These are phyloP conservation scores for Pouteria campechiana DNA, from an alignment of 179 eudicot species.

Conservation along the genomic window DNA sequence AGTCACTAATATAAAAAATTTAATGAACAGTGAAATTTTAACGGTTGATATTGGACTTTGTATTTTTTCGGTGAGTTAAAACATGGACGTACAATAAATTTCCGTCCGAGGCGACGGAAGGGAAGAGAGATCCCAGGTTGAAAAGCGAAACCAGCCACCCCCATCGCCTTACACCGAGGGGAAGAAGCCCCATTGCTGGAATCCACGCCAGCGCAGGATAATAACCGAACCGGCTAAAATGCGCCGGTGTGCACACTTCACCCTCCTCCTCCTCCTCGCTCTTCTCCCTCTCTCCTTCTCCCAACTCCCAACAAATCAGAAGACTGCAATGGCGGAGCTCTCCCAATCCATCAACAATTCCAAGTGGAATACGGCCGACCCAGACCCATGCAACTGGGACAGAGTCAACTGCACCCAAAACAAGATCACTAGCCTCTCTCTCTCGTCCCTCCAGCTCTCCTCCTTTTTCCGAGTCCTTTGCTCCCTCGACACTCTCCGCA, in stretches of 20 bases:
- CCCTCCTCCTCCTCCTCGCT: slow-evolving; percentile 5
- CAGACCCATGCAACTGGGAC: slow-evolving; percentile 66
- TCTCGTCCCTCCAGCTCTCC: slow-evolving; percentile 25
- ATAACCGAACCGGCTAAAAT: too few relatives aligned
- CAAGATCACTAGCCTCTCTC: slow-evolving; percentile 23
- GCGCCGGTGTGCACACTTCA: slow-evolving; percentile 7
- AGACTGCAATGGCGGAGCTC: slow-evolving; percentile 30
- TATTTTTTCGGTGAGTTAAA: too few relatives aligned
- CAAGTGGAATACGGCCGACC: slow-evolving; percentile 27
- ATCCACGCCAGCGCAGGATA: too few relatives aligned
- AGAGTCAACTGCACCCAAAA: slow-evolving; percentile 42
- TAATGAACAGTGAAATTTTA: too few relatives aligned
- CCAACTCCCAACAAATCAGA: slow-evolving; percentile 33
- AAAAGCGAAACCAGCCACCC: too few relatives aligned
- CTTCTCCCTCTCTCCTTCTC: slow-evolving; percentile 18
- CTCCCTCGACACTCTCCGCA: slow-evolving; percentile 35
- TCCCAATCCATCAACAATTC: slow-evolving; percentile 4
- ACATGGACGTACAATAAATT: too few relatives aligned
- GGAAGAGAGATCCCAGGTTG: too few relatives aligned
- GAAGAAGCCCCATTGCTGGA: too few relatives aligned
- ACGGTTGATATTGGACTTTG: too few relatives aligned
- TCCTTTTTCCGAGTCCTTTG: slow-evolving; percentile 32
- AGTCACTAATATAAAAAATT: too few relatives aligned
- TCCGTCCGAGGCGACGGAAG: too few relatives aligned
- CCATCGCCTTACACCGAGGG: too few relatives aligned